Evolutionary conservation across 2,329 filamentous ascomycete genomes (phyloP).

Genomic region (Stenocarpella maydis): DNA sequence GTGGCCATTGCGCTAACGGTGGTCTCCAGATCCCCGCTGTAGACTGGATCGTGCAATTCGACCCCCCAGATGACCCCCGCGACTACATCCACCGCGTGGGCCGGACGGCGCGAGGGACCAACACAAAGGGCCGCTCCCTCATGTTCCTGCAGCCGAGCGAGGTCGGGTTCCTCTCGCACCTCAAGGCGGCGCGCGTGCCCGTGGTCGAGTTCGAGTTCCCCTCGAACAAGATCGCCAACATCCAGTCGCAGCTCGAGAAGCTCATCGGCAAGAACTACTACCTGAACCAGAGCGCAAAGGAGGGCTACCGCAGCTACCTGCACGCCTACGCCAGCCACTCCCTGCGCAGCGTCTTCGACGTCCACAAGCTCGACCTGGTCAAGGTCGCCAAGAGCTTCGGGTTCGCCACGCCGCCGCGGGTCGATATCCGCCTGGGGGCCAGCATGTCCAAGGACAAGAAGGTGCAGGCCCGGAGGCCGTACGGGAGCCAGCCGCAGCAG

Average conservation of each 20-base stretch:
- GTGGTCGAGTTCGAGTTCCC: slow-evolving; percentile 98
- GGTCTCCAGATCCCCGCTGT: slow-evolving; percentile 79
- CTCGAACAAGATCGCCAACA: slow-evolving; percentile 87
- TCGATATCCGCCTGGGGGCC: slow-evolving; percentile 80
- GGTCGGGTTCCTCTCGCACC: slow-evolving; percentile 88
- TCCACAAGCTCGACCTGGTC: slow-evolving; percentile 81
- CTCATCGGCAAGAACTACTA: slow-evolving; percentile 97
- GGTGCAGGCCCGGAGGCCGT: slow-evolving; percentile 68
- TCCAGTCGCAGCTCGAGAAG: slow-evolving; percentile 91
- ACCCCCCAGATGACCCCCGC: slow-evolving; percentile 88
- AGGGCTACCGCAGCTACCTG: slow-evolving; percentile 87
- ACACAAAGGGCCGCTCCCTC: slow-evolving; percentile 84
- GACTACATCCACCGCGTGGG: slow-evolving; percentile 97
- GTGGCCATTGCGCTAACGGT: slow-evolving; percentile 34
- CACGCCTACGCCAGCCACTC: slow-evolving; percentile 93
- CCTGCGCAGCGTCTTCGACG: slow-evolving; percentile 83
- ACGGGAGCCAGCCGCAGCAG: slow-evolving; percentile 81
- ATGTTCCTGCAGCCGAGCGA: slow-evolving; percentile 95
- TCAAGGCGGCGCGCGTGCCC: slow-evolving; percentile 91
- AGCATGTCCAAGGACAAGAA: slow-evolving; percentile 80
- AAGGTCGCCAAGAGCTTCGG: slow-evolving; percentile 89
- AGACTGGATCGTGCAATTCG: slow-evolving; percentile 96
- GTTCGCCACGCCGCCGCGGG: slow-evolving; percentile 77
- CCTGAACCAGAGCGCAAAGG: slow-evolving; percentile 84
- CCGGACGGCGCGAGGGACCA: slow-evolving; percentile 86